Base-by-base conservation (phyloP, 2,329 filamentous ascomycete genomes). In the Aspergillus sclerotialis region DNA sequence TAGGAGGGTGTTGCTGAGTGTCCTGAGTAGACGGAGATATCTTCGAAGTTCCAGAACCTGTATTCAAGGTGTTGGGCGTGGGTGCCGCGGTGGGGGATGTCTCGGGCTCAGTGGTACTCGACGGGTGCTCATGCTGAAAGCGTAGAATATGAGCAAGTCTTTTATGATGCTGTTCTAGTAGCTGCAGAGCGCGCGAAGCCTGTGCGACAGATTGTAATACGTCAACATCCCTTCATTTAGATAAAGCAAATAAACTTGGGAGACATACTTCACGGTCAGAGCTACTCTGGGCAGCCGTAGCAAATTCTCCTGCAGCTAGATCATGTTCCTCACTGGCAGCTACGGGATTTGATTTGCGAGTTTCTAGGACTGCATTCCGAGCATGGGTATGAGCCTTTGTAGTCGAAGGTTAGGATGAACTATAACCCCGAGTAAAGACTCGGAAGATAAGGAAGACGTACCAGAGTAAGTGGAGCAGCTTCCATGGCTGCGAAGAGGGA, bases 311-410 rank as follows among this genome's bases (percentile, higher is more conserved):
- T 2, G 92, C 90, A 24, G 92, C 92, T 37, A 84, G 72, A 34
- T 89, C 80, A 63, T 96, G 90, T 60, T 94, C 85, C 53, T 83
- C 84, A 53, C 88, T 84, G 42, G 90, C 90, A 30, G 85, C 80
- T 5, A 82, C 82, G 36, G 85, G 85, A 56, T 92, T 72, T 15
- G 72, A 68, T 45, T 75, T 74, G 44, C 73, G 70, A 21, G 75
- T 78, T 36, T 89, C 86, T 15, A 80, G 72, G 15, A 85, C 80
- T 28, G 90, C 89, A 52, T 85, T 89, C 51, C 81, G 80, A 32
- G 87, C 89, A 65, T 95, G 88, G 48, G 90, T 82, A 63, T 94
- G 86, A 43, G 89, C 90, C 78, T 90, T 33, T n/a, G n/a, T n/a
- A n/a, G n/a, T n/a, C n/a, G n/a, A n/a, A n/a, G n/a, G n/a, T n/a